Evolutionary conservation across 331 rosid species (phyloP), one percentile per base, ranked within the genome.

Genomic region (Ulmus americana): DNA sequence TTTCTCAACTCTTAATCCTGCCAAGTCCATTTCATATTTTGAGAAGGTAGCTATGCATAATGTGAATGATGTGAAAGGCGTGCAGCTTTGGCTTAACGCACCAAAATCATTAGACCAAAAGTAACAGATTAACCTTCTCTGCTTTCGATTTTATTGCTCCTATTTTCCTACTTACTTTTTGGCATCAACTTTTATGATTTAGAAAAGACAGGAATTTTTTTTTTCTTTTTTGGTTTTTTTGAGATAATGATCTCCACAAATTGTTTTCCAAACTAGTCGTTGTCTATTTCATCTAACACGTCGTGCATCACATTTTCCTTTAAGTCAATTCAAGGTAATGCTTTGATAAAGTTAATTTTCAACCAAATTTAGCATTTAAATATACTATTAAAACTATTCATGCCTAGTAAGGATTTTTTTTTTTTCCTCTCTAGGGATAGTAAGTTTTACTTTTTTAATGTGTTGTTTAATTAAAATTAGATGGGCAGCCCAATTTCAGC

Each of bases 61-160:
- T 12, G 7, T 38, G 63, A 16, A 38, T 38, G 63, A 58, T 40
- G 63, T 58, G 63, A 58, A 58, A 38, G 45, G 18, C 35, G 12
- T 11, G 61, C 41, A 22, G 12, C 1, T 39, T 41, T 41, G 39
- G 39, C 13, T 8, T 55, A 55, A 28, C 10, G 39, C 39, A 53
- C 14, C 16, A 53, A 56, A 35, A 56, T 35, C 61, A 56, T 56
- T 9, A 43, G 42, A 56, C 9, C 44, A 56, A 56, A 28, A 56
- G 61, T 38, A 4, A 56, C 44, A 56, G 6, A 56, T 9, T 0
- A 11, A 10, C 14, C 13, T 10, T 38, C 10, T 55, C 39, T 14
- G 8, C n/a, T 53, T 53, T 22, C 22, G n/a, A 20, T 55, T 28
- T 28, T 55, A 11, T 28, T 3, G 11, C 35, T 8, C 5, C 3